These are phyloP conservation scores for Populus deltoides DNA, from an alignment of 345 rosid species.

Conservation along the genomic window DNA sequence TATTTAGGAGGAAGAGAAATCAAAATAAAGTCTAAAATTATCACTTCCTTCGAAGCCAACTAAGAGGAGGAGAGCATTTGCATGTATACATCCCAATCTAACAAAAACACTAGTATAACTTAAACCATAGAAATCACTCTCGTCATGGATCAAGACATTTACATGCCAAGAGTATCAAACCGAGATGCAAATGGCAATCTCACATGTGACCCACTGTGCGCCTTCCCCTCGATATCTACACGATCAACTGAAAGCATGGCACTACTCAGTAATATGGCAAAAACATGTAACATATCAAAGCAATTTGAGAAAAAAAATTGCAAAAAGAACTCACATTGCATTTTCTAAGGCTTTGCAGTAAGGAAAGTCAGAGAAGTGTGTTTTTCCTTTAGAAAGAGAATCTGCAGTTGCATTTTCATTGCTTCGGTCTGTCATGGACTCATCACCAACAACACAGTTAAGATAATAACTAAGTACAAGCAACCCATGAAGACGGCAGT, in stretches of 20 bases:
- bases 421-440: constrained; percentile 55
- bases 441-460: constrained; percentile 57
- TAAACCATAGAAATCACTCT: background rate
- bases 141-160: constrained; percentile 25
- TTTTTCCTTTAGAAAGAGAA: constrained; percentile 50
- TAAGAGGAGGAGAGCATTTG: background rate
- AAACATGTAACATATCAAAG: background rate
- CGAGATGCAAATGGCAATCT: constrained; percentile 84
- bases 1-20: background rate
- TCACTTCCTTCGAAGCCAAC: background rate
- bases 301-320: background rate
- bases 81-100: background rate
- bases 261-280: constrained; percentile 10
- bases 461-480: constrained; percentile 83
- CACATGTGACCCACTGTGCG: constrained; percentile 52
- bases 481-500: constrained; percentile 74
- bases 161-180: constrained; percentile 93
- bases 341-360: constrained; percentile 81
- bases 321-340: constrained; percentile 59
- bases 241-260: constrained; percentile 63
- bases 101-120: background rate
- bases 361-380: constrained; percentile 62
- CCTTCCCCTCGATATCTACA: constrained; percentile 77
- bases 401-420: constrained; percentile 59
- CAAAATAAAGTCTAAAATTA: background rate